These are phyloP conservation scores for Knoxdaviesia proteae DNA, from an alignment of 2,329 filamentous ascomycete genomes.

Conservation along the genomic window DNA sequence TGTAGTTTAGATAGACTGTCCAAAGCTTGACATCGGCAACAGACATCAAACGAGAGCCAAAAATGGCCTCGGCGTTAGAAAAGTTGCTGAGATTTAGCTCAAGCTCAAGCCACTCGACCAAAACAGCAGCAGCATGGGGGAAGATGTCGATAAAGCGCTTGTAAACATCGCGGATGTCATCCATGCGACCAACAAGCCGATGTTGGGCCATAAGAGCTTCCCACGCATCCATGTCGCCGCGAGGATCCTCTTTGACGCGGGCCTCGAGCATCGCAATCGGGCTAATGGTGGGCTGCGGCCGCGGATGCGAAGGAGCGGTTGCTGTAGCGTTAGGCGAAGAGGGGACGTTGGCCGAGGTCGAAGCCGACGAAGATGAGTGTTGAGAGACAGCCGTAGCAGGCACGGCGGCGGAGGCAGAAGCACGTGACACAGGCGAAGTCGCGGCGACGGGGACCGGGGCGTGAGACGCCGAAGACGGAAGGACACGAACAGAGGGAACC, in stretches of 20 bases:
- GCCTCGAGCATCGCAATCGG: conserved; percentile 67
- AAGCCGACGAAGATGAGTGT: no score
- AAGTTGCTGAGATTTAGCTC: conserved; percentile 77
- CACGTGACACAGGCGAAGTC: no score
- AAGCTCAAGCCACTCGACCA: conserved; percentile 75
- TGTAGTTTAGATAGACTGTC: conserved; percentile 87
- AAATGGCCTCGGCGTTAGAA: conserved; percentile 59
- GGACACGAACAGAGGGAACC: no score
- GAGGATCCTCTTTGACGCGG: conserved; percentile 76
- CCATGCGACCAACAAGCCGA: conserved; percentile 59
- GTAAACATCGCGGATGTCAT: conserved; percentile 61
- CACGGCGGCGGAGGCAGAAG: no score
- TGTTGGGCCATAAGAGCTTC: conserved; percentile 69
- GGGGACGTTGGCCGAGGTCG: neutral
- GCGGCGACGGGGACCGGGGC: no score
- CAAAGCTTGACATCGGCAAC: conserved; percentile 74
- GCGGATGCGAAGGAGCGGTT: conserved; percentile 1
- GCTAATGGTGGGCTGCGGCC: conserved; percentile 23
- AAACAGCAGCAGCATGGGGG: conserved; percentile 80
- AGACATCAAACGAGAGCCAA: conserved; percentile 56
- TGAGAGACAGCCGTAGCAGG: no score
- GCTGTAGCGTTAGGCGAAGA: neutral
- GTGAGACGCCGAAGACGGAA: no score
- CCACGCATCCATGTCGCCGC: conserved; percentile 87
- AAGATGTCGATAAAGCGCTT: conserved; percentile 77